Conservation (phyloP, 148 eudicot species). For the Camellia lanceoleosa region DNA sequence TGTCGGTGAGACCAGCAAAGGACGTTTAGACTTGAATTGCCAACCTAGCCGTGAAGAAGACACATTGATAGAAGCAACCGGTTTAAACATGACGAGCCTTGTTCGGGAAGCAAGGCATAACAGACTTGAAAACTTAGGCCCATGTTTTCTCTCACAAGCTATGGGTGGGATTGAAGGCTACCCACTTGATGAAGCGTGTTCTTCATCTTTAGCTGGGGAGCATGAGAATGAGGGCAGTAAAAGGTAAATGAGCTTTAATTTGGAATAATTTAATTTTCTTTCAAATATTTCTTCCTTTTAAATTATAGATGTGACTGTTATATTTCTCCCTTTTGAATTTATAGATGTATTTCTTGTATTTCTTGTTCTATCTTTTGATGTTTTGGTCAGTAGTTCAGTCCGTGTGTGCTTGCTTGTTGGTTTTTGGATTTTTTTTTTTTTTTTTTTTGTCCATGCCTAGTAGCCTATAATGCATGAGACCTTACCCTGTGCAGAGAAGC, state of each 20-base stretch:
- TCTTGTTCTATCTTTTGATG: neutral
- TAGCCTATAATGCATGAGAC: too few relatives aligned
- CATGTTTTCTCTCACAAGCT: slow-evolving; percentile 13
- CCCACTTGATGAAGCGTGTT: neutral
- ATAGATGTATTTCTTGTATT: neutral
- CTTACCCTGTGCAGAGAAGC: too few relatives aligned
- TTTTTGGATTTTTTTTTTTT: too few relatives aligned
- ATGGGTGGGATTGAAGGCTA: slow-evolving; percentile 7
- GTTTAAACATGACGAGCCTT: slow-evolving; percentile 33
- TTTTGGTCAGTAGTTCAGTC: neutral
- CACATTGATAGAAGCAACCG: slow-evolving; percentile 22
- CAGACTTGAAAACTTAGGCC: slow-evolving; percentile 30
- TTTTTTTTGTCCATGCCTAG: too few relatives aligned
- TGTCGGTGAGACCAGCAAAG: slow-evolving; percentile 33
- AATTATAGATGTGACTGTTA: neutral
- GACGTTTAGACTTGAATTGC: slow-evolving; percentile 65
- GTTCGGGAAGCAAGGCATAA: slow-evolving; percentile 33
- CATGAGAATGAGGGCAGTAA: neutral
- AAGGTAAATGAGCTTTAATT: neutral
- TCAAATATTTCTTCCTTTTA: neutral
- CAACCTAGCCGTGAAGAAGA: slow-evolving; percentile 69
- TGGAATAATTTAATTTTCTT: neutral
- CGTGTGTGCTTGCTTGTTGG: too few relatives aligned
- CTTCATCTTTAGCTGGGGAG: slow-evolving; percentile 10
- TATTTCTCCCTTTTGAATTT: neutral